These are phyloP conservation scores for Globisporangium nodosum DNA, from an alignment of 352 stramenopile genomes.

Conservation along the genomic window DNA sequence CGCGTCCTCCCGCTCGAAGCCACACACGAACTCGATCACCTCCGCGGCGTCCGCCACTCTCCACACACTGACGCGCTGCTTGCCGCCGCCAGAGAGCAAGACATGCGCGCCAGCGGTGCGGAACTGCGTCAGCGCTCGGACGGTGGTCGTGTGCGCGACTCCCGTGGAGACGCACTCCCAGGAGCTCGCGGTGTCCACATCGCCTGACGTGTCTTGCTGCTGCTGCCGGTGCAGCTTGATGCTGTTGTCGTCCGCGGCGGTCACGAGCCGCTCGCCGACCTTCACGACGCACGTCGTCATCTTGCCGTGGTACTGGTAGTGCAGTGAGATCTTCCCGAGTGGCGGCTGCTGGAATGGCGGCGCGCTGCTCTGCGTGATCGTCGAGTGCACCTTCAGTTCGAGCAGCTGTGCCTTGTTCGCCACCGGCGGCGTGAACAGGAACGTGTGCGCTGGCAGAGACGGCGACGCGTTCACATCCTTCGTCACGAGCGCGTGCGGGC, in stretches of 20 bases:
- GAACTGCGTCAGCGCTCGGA: conserved; percentile 61
- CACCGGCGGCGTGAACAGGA: conserved; percentile 63
- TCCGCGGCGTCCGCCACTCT: conserved; percentile 29
- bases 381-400: conserved; percentile 67
- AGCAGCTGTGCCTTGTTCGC: conserved; percentile 41
- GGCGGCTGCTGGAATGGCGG: neutral
- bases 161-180: conserved; percentile 52
- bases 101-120: conserved; percentile 29
- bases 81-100: conserved; percentile 69
- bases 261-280: conserved; percentile 49
- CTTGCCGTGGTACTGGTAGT: conserved; percentile 65
- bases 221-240: conserved; percentile 57
- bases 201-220: too few relatives aligned
- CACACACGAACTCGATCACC: conserved; percentile 50
- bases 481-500: conserved; percentile 55
- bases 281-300: conserved; percentile 65
- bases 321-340: conserved; percentile 40
- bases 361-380: conserved; percentile 8
- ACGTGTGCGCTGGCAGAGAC: conserved; percentile 44
- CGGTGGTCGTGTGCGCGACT: conserved; percentile 74
- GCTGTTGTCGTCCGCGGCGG: conserved; percentile 77
- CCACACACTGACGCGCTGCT: conserved; percentile 80
- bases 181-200: conserved; percentile 6
- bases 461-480: neutral
- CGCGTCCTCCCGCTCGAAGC: conserved; percentile 48